A percentile compares a stretch with the other conserved stretches of the same genome.
Conservation (phyloP, 352 stramenopile species). For the Globisporangium canariense region DNA sequence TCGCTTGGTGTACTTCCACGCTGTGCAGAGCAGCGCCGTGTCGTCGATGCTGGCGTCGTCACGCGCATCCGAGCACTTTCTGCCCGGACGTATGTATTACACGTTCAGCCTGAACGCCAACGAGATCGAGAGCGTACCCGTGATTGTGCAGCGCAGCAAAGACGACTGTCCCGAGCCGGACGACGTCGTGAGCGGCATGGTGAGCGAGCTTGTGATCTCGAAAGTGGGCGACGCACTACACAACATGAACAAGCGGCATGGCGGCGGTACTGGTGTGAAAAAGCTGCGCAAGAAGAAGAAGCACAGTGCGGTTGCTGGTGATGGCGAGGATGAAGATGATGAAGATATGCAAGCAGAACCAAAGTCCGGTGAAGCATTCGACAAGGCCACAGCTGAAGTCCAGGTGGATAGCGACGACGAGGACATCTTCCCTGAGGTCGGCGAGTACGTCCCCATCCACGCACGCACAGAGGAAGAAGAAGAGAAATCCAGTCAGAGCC, state of each 20-base stretch:
- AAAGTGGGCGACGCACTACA: constrained; percentile 34
- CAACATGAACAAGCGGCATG: constrained; percentile 15
- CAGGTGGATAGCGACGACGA: constrained; percentile 45
- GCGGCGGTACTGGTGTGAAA: constrained; percentile 20
- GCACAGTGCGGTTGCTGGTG: not conserved
- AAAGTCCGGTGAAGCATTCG: not conserved
- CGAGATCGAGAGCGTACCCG: constrained; percentile 48
- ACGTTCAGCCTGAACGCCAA: constrained; percentile 47
- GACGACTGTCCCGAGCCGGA: constrained; percentile 63
- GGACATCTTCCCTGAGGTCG: constrained; percentile 74
- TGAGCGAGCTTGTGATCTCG: constrained; percentile 47
- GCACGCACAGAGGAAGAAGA: constrained; percentile 27
- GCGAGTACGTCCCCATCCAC: constrained; percentile 70
- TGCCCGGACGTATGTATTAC: constrained; percentile 74
- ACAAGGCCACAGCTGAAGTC: not conserved
- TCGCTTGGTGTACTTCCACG: constrained; percentile 62
- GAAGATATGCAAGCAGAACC: not conserved
- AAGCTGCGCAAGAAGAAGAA: constrained; percentile 43
- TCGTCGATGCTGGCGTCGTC: constrained; percentile 1
- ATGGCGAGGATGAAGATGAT: constrained; percentile 2
- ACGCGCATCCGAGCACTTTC: constrained; percentile 60
- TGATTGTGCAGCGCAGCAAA: constrained; percentile 68
- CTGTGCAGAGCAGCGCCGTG: constrained; percentile 38
- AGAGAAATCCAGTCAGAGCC: not conserved
- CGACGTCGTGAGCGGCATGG: constrained; percentile 49